Evolutionary conservation across 495 filamentous ascomycete genomes (phyloP).

Genomic region (Jackrogersella minutella): DNA sequence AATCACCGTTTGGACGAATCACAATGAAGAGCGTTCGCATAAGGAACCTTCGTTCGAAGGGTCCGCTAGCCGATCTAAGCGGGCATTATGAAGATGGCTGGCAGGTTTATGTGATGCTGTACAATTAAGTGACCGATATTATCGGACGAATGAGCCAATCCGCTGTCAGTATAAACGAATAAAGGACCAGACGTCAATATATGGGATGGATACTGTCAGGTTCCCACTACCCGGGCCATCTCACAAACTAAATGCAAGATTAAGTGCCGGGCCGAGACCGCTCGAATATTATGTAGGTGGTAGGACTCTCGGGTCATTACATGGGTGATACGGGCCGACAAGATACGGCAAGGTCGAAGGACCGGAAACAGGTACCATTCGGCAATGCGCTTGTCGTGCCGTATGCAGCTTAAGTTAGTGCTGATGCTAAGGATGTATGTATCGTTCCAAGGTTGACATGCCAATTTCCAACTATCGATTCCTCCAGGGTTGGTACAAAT

Average conservation of each 20-base stretch:
- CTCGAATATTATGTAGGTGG: background rate
- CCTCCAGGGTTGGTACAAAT: conserved; percentile 8
- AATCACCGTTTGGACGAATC: background rate
- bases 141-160: conserved; percentile 4
- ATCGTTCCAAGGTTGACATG: conserved; percentile 23
- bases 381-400: conserved; percentile 27
- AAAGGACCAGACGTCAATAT: background rate
- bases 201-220: background rate
- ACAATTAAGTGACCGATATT: background rate
- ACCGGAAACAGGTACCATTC: conserved; percentile 7
- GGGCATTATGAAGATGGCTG: background rate
- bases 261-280: conserved; percentile 24
- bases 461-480: conserved; percentile 9
- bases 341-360: conserved; percentile 2
- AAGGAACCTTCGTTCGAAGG: background rate
- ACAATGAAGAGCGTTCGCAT: background rate
- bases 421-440: conserved; percentile 20
- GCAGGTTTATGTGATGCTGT: conserved; percentile 3
- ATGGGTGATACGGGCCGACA: conserved; percentile 31
- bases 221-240: conserved; percentile 11
- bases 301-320: background rate
- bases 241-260: conserved; percentile 12
- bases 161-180: background rate
- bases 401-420: conserved; percentile 21
- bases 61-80: background rate